Base-by-base conservation (phyloP, 2,329 filamentous ascomycete genomes). In the Xylariaceae sp. region DNA sequence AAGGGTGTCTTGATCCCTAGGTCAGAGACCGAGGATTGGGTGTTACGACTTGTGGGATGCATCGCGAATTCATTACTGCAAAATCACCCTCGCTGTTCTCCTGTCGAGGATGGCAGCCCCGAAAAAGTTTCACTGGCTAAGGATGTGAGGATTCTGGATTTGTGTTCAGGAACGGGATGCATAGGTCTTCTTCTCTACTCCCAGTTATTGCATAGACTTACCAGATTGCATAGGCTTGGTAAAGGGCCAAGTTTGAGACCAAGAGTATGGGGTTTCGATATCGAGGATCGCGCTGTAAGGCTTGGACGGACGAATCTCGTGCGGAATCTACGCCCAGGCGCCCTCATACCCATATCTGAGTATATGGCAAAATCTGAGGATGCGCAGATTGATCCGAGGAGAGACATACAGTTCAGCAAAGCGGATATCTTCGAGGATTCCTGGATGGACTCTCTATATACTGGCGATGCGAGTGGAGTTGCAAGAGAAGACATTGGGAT, bases 131-230 rank as follows among this genome's bases (percentile, higher is more conserved):
- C 13, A 28, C 17, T 13, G 17, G 18, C 3, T 7, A 16, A 14
- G 19, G 38, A 18, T 2, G 61, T 95, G 12, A 79, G 77, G 12
- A 75, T 97, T 39, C 69, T 97, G 9, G 94, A 99, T 69, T 76
- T 97, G 31, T 97, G 94, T 69, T 92, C 90, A 0, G 94, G 94
- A 10, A 90, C 89, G 5, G 94, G 94, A 5, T 97, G 93, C 71
- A 96, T 97, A 57, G 81, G 90, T 0, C 79, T 97, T 9, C 80
- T 90, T 3, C 76, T 96, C 6, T 82, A 88, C 56, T 75, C 84
- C 34, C 76, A 86, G 10, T 78, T 90, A 28, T 28, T 7, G 22
- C 22, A 28, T 7, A 28, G 22, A 28, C 22, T 28, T 7, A 7
- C 22, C 22, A 28, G 7, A 7, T 7, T 28, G 22, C 22, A 7